Evolutionary conservation across 2,329 filamentous ascomycete species (phyloP), one percentile per base, ranked within the genome.

Genomic region (Calonectria pauciramosa): DNA sequence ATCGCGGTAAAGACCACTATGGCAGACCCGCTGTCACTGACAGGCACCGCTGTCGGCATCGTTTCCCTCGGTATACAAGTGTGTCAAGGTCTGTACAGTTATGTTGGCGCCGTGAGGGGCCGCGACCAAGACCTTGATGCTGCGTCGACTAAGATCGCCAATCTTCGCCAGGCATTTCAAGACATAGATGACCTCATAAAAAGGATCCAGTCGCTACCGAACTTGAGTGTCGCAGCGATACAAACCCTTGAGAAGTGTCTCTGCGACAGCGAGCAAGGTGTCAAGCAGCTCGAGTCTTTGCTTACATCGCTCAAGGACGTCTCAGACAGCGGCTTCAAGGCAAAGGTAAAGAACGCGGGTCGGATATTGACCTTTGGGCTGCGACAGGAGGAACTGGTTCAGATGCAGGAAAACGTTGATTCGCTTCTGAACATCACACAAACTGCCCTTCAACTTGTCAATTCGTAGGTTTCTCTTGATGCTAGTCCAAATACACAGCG

Each of bases 41-140:
- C 51, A 30, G 69, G 60, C 14, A 71, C 60, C n/a, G 69, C 69
- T n/a, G 49, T 59, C 23, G 69, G 69, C 28, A 44, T 71, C 16
- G 36, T 66, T 14, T 71, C 69, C 10, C 26, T 71, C 3, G 69
- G 69, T 2, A 59, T 71, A 38, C 63, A 71, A 30, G 69, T 67
- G 16, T 49, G 60, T 23, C 69, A 67, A 60, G 51, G 69, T 2
- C 9, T 67, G 28, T 67, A 60, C 38, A 59, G 14, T n/a, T 71
- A 66, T 38, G 51, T 51, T 51, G 44, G 28, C 26, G 47, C 59
- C 4, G 59, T 66, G 47, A 51, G 34, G 36, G 47, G 68, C 26
- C 59, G 68, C 16, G 47, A 65, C 47, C 63, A 66, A 20, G 59
- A 59, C 28, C 59, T 71, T 11, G 36, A 66, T 41, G 7, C 60